Base-by-base conservation (phyloP, 495 filamentous ascomycete genomes). In the Amphirosellinia nigrospora region DNA sequence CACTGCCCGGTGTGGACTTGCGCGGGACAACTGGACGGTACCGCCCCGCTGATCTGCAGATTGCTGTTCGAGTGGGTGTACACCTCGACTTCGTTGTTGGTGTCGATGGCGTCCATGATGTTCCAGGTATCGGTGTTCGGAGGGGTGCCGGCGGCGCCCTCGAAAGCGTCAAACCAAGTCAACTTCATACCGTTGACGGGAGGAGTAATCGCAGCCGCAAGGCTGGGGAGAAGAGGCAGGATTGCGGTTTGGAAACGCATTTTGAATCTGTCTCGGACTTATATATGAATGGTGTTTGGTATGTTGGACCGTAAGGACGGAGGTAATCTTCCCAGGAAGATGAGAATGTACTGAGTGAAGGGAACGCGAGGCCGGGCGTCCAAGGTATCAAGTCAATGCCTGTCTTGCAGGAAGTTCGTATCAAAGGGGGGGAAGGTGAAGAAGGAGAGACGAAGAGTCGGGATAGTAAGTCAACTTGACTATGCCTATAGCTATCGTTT, bases 21-120 rank as follows among this genome's bases (percentile, higher is more conserved):
- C 74, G 75, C 11, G 85, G 85, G 32, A 84, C 75, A 85, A 77
- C 65, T 85, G 82, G 61, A 85, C 64, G 48, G 83, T 84, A 53
- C 74, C 77, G 23, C 83, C 83, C 83, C 83, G 0, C 82, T 83
- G 68, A 83, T 78, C 64, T 85, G 83, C 43, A 85, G 62, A 73
- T 85, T 85, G 2, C 70, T 32, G 75, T 78, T 82, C 38, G 79
- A 81, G 45, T 69, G 73, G 7, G 79, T 80, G 79, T 85, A 85
- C 19, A 70, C 72, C 65, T 85, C 74, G 52, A 81, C 74, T 66
- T 85, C 83, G 77, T 83, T 79, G 74, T 85, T 85, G 70, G 75
- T 79, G 72, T 78, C 69, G 74, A 82, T 84, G 68, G 75, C 71
- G 38, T 79, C 75, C 73, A 81, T 77, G 52, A 78, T 68, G 36